These are phyloP conservation scores for Pyricularia pennisetigena DNA, from an alignment of 2,329 filamentous ascomycete species.

Conservation along the genomic window DNA sequence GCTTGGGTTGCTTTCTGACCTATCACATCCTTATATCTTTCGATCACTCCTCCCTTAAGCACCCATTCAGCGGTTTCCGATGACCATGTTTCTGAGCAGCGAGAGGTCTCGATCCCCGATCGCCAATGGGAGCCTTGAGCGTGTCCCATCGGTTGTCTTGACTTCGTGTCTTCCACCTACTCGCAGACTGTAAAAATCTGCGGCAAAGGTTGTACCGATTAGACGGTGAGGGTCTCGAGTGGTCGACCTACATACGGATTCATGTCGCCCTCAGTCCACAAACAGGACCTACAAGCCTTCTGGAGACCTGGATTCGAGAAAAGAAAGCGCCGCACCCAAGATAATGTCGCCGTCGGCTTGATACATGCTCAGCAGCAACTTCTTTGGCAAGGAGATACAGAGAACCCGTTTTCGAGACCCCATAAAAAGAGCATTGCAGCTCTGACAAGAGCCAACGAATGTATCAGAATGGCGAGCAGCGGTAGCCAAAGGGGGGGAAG, in stretches of 20 bases:
- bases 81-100: not conserved
- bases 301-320: not conserved
- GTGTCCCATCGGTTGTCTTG: not conserved
- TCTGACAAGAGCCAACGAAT: not conserved
- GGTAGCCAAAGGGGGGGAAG: not conserved
- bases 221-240: not conserved
- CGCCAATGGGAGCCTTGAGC: not conserved
- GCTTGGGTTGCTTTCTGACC: not conserved
- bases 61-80: not conserved
- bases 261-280: not conserved
- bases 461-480: not conserved
- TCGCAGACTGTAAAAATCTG: not conserved
- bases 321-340: not conserved
- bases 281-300: not conserved
- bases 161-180: not conserved
- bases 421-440: not conserved
- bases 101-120: not conserved
- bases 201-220: not conserved
- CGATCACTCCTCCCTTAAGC: not conserved
- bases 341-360: not conserved
- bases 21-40: not conserved
- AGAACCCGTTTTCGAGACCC: not conserved
- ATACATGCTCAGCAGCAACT: not conserved
- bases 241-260: not conserved
- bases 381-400: not conserved